These are phyloP conservation scores for Candida sp. DNA, from an alignment of 1,139 yeast genomes.

Conservation along the genomic window DNA sequence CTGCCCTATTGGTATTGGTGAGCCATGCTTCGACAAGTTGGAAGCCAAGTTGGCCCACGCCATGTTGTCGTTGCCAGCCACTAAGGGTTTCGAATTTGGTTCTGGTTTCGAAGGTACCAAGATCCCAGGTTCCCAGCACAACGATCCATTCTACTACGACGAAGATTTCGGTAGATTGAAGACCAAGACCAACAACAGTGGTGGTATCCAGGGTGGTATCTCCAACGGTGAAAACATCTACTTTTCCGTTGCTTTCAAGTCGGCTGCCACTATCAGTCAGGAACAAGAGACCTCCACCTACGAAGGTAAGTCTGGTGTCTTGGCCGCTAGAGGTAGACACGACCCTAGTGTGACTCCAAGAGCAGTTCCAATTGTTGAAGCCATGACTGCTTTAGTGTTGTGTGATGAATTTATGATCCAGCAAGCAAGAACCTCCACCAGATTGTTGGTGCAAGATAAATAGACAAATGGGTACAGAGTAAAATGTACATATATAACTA, in stretches of 20 bases:
- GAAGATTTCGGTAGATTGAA: conserved; percentile 62
- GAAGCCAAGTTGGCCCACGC: conserved; percentile 98
- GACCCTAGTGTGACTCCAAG: conserved; percentile 99
- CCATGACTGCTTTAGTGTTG: conserved; percentile 94
- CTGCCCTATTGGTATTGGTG: conserved; percentile 94
- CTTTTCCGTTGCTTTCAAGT: conserved; percentile 95
- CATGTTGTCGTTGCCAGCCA: conserved; percentile 96
- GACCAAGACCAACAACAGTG: conserved; percentile 90
- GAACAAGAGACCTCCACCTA: conserved; percentile 89
- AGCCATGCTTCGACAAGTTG: conserved; percentile 95
- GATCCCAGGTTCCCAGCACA: conserved; percentile 93
- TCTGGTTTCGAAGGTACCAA: conserved; percentile 92
- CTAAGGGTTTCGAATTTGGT: conserved; percentile 97
- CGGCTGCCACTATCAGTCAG: conserved; percentile 97
- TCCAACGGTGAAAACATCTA: conserved; percentile 95
- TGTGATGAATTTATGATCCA: conserved; percentile 88
- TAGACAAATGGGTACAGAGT: neutral
- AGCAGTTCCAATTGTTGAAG: conserved; percentile 98
- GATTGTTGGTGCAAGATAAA: conserved; percentile 15
- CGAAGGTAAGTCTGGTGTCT: conserved; percentile 83
- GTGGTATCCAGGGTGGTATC: conserved; percentile 99
- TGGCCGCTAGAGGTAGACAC: conserved; percentile 97
- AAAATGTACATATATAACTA: neutral
- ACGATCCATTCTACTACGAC: conserved; percentile 78
- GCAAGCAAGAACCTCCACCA: conserved; percentile 71